These are phyloP conservation scores for Hypoxylon sp. DNA, from an alignment of 2,329 filamentous ascomycete species.

Conservation along the genomic window DNA sequence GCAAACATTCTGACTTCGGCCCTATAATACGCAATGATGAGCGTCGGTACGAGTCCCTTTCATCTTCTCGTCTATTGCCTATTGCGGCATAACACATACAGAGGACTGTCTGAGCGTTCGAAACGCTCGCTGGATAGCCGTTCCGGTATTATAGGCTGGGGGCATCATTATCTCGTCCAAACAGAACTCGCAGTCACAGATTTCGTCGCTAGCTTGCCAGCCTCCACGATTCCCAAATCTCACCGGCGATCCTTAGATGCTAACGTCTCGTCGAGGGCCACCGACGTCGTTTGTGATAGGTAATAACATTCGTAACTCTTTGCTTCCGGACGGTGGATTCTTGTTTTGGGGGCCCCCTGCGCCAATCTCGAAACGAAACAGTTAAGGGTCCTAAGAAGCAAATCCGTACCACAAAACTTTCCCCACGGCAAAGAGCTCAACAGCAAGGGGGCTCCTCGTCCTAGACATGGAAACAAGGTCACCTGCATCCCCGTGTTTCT, in stretches of 20 bases:
- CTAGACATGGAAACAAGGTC: constrained; percentile 34
- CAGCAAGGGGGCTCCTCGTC: constrained; percentile 17
- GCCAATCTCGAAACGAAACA: constrained; percentile 31
- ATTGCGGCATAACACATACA: constrained; percentile 15
- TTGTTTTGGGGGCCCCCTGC: constrained; percentile 20
- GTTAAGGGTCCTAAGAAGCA: constrained; percentile 9
- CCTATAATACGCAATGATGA: constrained; percentile 25
- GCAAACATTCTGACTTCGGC: constrained; percentile 15
- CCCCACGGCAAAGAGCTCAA: no score
- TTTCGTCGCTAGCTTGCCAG: no score
- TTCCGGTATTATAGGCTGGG: constrained; percentile 17
- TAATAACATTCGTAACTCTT: constrained; percentile 19
- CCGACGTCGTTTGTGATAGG: no score
- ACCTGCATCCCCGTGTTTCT: constrained; percentile 29
- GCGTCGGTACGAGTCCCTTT: background rate
- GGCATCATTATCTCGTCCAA: no score
- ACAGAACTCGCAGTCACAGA: no score
- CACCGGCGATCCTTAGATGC: background rate
- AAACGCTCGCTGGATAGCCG: constrained; percentile 16
- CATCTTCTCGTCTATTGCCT: constrained; percentile 10
- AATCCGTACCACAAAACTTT: constrained; percentile 8
- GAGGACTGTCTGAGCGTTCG: constrained; percentile 19
- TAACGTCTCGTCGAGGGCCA: no score
- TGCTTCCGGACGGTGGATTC: background rate
- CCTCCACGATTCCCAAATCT: constrained; percentile 3